Percentiles rank a stretch among this genome's conserved stretches.
Conservation (phyloP, 169 alveolate genomes). For the Cyclospora cayetanensis region DNA sequence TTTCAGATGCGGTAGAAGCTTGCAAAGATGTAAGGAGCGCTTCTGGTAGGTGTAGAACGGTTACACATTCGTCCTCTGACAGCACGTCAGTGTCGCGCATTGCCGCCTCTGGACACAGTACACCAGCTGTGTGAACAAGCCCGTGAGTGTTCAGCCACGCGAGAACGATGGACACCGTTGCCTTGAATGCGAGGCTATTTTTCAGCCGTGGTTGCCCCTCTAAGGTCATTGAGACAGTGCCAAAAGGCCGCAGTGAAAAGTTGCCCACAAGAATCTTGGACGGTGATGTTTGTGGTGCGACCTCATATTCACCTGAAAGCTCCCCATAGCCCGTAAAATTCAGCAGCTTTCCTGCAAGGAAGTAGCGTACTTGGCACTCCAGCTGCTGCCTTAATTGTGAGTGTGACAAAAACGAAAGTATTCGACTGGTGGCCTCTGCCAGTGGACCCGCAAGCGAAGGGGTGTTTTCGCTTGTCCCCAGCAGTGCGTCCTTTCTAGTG, state of each 20-base stretch:
- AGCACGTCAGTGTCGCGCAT: constrained; percentile 10
- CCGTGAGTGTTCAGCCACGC: constrained; percentile 54
- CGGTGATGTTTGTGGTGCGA: neutral
- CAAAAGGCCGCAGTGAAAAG: too few relatives aligned
- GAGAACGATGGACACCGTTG: constrained; percentile 46
- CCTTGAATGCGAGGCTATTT: constrained; percentile 38
- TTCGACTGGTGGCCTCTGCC: neutral
- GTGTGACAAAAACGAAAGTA: constrained; percentile 31
- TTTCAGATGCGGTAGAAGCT: neutral
- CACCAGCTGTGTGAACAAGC: constrained; percentile 50
- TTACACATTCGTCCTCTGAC: constrained; percentile 53
- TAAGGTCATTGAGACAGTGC: too few relatives aligned
- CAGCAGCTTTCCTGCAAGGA: constrained; percentile 24
- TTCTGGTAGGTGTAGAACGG: neutral
- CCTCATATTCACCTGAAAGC: neutral
- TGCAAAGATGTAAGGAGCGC: neutral
- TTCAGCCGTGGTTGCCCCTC: neutral
- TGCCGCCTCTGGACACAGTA: constrained; percentile 41
- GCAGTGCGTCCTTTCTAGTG: neutral
- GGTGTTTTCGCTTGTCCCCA: neutral
- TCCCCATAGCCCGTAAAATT: neutral
- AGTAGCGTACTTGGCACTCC: constrained; percentile 63
- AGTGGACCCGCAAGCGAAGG: neutral
- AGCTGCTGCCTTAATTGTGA: constrained; percentile 48
- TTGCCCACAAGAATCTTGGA: too few relatives aligned